phyloP scores from a whole-genome alignment of 1,139 yeast species.

The Candida sanyaensis region DNA sequence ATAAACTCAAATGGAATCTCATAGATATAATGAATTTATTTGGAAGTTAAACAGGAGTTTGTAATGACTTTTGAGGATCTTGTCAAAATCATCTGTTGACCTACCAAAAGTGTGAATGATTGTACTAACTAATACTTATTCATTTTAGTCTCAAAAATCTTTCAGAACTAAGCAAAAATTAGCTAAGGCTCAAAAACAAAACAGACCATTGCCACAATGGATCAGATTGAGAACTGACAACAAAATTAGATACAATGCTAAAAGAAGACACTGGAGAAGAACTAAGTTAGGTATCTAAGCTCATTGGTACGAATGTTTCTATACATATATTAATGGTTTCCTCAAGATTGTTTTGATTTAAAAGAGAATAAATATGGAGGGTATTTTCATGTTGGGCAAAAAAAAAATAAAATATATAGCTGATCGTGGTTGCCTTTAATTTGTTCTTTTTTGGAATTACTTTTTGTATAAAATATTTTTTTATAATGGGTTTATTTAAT shows the following conservation, averaged over 20 bases:
- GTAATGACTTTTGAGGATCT: too few species aligned
- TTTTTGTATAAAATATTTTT: constrained; percentile 2
- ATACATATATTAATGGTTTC: constrained; percentile 2
- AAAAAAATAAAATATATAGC: not conserved
- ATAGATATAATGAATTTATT: not conserved
- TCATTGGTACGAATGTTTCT: constrained; percentile 9
- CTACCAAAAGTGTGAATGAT: not conserved
- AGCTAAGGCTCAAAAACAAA: constrained; percentile 98
- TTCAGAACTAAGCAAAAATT: constrained; percentile 98
- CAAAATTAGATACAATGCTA: constrained; percentile 98
- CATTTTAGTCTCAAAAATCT: constrained; percentile 84
- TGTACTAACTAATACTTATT: constrained; percentile 21
- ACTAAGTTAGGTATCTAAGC: constrained; percentile 96
- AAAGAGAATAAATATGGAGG: not conserved
- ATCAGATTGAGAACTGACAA: constrained; percentile 98
- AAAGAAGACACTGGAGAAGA: constrained; percentile 99
- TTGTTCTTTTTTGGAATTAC: not conserved
- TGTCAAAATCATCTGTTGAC: not conserved
- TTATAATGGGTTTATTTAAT: constrained; percentile 4
- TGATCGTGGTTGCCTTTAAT: not conserved
- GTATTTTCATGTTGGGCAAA: not conserved
- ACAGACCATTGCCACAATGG: constrained; percentile 99
- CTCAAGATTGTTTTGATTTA: constrained; percentile 3
- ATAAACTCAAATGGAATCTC: not conserved
- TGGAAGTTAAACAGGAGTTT: not conserved